phyloP scores from a whole-genome alignment of 148 eudicot genomes.

The Polygonum maritimum region DNA sequence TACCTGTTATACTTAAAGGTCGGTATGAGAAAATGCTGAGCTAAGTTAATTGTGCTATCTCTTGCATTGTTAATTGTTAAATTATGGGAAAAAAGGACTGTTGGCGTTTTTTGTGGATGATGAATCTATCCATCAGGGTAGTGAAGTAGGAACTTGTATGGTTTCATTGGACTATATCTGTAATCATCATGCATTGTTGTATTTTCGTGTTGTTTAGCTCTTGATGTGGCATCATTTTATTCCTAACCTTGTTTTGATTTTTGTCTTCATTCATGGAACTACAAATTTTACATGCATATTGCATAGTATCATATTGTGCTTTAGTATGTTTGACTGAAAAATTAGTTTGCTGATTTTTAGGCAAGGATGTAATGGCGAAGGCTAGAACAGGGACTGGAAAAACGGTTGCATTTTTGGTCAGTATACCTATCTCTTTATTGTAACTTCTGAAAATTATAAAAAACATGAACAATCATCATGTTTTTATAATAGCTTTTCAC shows the following conservation, averaged over 20 bases:
- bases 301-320: background rate
- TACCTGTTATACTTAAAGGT: slow-evolving; percentile 91
- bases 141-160: background rate
- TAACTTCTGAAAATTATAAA: background rate
- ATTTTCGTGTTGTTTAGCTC: background rate
- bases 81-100: too few species aligned
- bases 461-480: background rate
- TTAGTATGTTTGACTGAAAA: background rate
- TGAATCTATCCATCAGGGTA: background rate
- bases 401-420: slow-evolving; percentile 99
- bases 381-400: slow-evolving; percentile 99
- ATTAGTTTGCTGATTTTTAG: slow-evolving; percentile 26
- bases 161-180: background rate
- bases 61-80: background rate
- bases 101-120: background rate
- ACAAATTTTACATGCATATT: background rate
- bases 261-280: background rate
- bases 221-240: background rate
- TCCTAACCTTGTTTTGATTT: background rate
- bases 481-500: background rate
- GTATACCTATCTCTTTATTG: slow-evolving; percentile 1
- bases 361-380: slow-evolving; percentile 98
- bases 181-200: background rate
- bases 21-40: background rate
- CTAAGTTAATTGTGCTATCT: background rate